Evolutionary conservation across 169 alveolate genomes (phyloP).

Genomic region (Plasmodium gallinaceum): DNA sequence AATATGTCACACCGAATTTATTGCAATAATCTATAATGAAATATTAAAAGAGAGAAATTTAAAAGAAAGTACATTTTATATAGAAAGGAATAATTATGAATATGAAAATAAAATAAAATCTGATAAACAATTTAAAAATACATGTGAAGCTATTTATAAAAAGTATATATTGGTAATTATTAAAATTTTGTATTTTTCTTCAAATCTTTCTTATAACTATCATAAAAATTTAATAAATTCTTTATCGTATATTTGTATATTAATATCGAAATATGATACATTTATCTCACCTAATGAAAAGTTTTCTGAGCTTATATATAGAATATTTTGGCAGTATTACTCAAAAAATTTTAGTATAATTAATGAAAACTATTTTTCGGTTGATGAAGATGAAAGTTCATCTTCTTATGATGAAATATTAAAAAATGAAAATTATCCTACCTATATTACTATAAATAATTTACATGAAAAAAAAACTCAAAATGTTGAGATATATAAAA

Average conservation of each 20-base stretch:
- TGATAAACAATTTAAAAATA: constrained; percentile 39
- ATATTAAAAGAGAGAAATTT: constrained; percentile 63
- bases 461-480: constrained; percentile 15
- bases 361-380: constrained; percentile 33
- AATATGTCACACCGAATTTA: constrained; percentile 61
- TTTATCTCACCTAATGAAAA: constrained; percentile 39
- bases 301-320: constrained; percentile 53
- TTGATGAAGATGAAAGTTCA: constrained; percentile 21
- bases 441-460: not conserved
- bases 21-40: constrained; percentile 60
- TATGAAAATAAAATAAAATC: constrained; percentile 27
- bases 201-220: constrained; percentile 21
- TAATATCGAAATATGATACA: constrained; percentile 57
- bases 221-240: constrained; percentile 42
- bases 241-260: constrained; percentile 48
- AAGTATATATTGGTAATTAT: constrained; percentile 62
- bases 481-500: not conserved
- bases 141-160: constrained; percentile 54
- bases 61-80: constrained; percentile 15
- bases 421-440: not conserved
- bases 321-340: constrained; percentile 75
- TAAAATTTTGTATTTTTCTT: constrained; percentile 42
- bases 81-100: constrained; percentile 22
- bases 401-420: constrained; percentile 42
- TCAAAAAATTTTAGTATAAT: constrained; percentile 43